Evolutionary conservation across 768 basidiomycete species (phyloP).

Genomic region (Pluteus cervinus): DNA sequence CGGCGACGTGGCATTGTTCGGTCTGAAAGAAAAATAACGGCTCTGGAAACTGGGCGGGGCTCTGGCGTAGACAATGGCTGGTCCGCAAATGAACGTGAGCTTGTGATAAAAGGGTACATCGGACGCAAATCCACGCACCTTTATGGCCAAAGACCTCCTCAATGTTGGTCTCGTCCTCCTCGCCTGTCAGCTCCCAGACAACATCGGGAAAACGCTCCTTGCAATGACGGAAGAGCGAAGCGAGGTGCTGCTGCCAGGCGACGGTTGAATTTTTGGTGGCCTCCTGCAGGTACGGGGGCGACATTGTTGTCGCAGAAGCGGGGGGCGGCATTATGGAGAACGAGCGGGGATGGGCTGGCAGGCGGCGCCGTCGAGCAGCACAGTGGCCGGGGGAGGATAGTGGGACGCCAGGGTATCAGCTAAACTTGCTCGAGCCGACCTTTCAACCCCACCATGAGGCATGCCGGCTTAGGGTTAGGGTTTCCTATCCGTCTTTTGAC

Average conservation of each 20-base stretch:
- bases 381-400: no score
- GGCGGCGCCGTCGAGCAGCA: no score
- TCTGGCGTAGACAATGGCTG: slow-evolving; percentile 92
- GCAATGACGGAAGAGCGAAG: slow-evolving; percentile 70
- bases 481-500: no score
- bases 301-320: no score
- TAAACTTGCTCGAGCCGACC: no score
- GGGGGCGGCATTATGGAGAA: no score
- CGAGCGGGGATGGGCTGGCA: no score
- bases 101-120: slow-evolving; percentile 1
- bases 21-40: slow-evolving; percentile 78
- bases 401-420: no score
- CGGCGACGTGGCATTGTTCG: slow-evolving; percentile 50
- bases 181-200: slow-evolving; percentile 71
- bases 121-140: slow-evolving; percentile 43
- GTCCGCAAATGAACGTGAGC: not conserved
- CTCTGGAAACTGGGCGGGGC: slow-evolving; percentile 90
- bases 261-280: slow-evolving; percentile 62
- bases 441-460: no score
- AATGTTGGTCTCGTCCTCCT: slow-evolving; percentile 42
- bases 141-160: slow-evolving; percentile 91
- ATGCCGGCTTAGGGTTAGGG: no score
- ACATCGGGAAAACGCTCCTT: slow-evolving; percentile 95
- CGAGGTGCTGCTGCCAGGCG: slow-evolving; percentile 79
- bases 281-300: slow-evolving; percentile 54